Evolutionary conservation across 2,329 filamentous ascomycete species (phyloP), one percentile per base, ranked within the genome.

Genomic region (Talaromyces sp.): DNA sequence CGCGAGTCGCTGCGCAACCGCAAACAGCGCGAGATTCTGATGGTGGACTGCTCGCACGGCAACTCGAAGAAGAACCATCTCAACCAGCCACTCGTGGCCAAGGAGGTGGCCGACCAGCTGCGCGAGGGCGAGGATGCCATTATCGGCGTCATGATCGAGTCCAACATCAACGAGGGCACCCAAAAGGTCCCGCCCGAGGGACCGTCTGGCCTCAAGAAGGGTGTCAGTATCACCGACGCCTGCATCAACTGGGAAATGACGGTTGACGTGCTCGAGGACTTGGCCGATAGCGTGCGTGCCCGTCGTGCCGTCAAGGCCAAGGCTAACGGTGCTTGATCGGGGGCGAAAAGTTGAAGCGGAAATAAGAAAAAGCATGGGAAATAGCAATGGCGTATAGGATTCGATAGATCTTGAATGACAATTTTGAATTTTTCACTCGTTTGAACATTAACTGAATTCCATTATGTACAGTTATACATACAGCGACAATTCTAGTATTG

Each of bases 11-110:
- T 99, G 69, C 80, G 77, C 65, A 89, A 90, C 78, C 96, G 96
- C 85, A 87, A 87, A 62, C 89, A 94, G 74, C 88, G 88, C 71
- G 84, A 91, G 77, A 89, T 92, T 65, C 88, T 99, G 79, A 99
- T 99, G 94, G 87, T 99, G 61, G 94, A 99, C 78, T 99, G 94
- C 83, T 97, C 92, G 24, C 94, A 99, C 74, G 94, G 94, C 60
- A 99, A 99, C 82, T 97, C 93, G 21, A 91, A 89, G 77, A 99
- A 99, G 81, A 87, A 97, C 81, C 93, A 97, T 81, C 88, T 89
- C 70, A 99, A 99, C 79, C 93, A 99, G 80, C 94, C 94, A 69
- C 89, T 93, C 79, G 93, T 97, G 51, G 92, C 93, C 65, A 85
- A 89, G 74, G 83, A 82, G 57, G 81, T 99, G 63, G 88, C 84